These are phyloP conservation scores for Malbranchea zuffiana DNA, from an alignment of 2,329 filamentous ascomycete species.

Conservation along the genomic window DNA sequence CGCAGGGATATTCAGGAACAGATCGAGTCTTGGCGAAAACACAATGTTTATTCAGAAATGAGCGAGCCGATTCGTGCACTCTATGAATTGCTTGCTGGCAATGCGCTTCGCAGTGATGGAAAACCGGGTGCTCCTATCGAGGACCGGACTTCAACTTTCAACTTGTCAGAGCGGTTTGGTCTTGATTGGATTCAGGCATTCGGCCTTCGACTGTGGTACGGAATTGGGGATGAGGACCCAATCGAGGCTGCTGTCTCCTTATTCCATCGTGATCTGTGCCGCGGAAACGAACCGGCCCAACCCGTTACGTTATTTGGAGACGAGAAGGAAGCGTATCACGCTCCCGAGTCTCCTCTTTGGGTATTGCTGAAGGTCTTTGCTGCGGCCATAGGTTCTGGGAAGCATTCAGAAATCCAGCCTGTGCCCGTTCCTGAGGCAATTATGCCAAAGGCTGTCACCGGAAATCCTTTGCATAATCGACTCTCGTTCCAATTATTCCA, in stretches of 20 bases:
- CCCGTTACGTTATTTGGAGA: constrained; percentile 64
- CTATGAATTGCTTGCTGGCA: constrained; percentile 81
- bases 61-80: constrained; percentile 70
- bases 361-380: constrained; percentile 74
- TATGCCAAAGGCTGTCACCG: constrained; percentile 63
- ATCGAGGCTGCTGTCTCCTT: constrained; percentile 61
- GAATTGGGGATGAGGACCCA: constrained; percentile 55
- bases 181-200: constrained; percentile 92
- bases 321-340: constrained; percentile 48
- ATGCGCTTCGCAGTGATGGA: constrained; percentile 73
- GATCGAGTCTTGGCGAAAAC: constrained; percentile 70
- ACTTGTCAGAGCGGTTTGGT: constrained; percentile 70
- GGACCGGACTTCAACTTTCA: constrained; percentile 68
- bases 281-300: constrained; percentile 55
- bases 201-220: constrained; percentile 83
- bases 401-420: constrained; percentile 23
- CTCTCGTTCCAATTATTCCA: constrained; percentile 78
- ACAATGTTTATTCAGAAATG: constrained; percentile 79
- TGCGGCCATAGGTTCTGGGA: constrained; percentile 24
- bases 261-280: constrained; percentile 62
- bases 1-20: constrained; percentile 69
- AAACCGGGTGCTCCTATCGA: constrained; percentile 60
- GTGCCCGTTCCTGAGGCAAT: constrained; percentile 57
- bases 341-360: constrained; percentile 74
- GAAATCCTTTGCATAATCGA: constrained; percentile 62